Conservation (phyloP, 202 grass and related monocot genomes). For the Zoysia matrella region DNA sequence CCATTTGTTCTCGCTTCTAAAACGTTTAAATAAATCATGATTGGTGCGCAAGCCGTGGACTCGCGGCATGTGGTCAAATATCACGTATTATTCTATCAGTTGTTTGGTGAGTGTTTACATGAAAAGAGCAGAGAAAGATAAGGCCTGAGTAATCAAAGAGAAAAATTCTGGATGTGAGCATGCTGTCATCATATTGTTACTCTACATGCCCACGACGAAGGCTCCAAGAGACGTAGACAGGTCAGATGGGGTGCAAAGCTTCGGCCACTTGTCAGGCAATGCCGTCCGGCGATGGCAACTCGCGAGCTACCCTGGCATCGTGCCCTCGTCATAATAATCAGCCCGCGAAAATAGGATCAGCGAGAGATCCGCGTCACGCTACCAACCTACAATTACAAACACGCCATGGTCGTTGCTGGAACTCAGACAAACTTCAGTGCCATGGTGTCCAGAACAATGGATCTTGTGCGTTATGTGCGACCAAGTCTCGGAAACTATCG, state of each 20-base stretch:
- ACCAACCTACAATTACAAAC: neutral
- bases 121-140: neutral
- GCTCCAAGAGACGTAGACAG: conserved; percentile 35
- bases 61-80: conserved; percentile 47
- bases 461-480: too few species aligned
- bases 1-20: conserved; percentile 25
- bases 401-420: neutral
- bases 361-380: conserved; percentile 10
- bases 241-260: conserved; percentile 15
- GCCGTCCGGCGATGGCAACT: conserved; percentile 36
- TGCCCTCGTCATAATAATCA: neutral
- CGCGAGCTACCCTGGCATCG: conserved; percentile 28
- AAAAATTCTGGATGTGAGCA: conserved; percentile 1
- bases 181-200: conserved; percentile 1
- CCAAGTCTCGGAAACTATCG: too few species aligned
- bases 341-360: conserved; percentile 1
- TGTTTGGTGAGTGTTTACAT: conserved; percentile 38
- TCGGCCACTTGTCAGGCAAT: conserved; percentile 32
- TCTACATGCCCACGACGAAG: too few species aligned
- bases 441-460: too few species aligned
- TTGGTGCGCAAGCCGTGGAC: conserved; percentile 18
- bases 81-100: conserved; percentile 13
- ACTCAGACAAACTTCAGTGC: too few species aligned
- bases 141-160: neutral
- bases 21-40: conserved; percentile 41